Evolutionary conservation across 129 eudicot species (phyloP).

Genomic region (Pittosporum tobira): DNA sequence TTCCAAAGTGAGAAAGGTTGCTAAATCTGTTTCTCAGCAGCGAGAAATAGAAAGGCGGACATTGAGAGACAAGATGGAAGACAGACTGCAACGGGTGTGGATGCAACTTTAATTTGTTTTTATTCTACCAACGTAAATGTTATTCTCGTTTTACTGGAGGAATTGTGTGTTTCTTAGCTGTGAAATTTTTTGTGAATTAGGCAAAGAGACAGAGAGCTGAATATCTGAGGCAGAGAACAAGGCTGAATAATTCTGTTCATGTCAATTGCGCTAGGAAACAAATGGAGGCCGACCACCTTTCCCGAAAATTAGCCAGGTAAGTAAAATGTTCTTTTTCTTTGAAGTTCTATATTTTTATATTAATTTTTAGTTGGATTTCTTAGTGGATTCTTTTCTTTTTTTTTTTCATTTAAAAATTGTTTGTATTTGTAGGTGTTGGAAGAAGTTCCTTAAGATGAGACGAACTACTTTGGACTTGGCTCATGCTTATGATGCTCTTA

Average conservation of each 20-base stretch:
- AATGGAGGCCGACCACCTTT: slow-evolving; percentile 54
- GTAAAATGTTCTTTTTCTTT: not conserved
- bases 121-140: not conserved
- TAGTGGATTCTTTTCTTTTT: no score
- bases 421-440: slow-evolving; percentile 67
- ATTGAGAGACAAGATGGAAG: slow-evolving; percentile 68
- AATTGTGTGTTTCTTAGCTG: slow-evolving; percentile 5
- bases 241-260: slow-evolving; percentile 27
- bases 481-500: slow-evolving; percentile 44
- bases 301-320: slow-evolving; percentile 62
- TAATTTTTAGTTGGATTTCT: not conserved
- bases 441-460: slow-evolving; percentile 42
- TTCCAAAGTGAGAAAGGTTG: slow-evolving; percentile 45
- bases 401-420: no score
- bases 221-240: slow-evolving; percentile 54
- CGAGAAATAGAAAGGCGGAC: slow-evolving; percentile 83
- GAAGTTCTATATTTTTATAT: not conserved
- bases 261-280: slow-evolving; percentile 41
- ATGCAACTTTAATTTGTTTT: not conserved
- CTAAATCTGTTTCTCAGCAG: slow-evolving; percentile 46
- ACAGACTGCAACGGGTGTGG: slow-evolving; percentile 66
- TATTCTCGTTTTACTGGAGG: not conserved
- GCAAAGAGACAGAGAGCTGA: slow-evolving; percentile 76
- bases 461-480: slow-evolving; percentile 60
- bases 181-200: slow-evolving; percentile 26